These are phyloP conservation scores for Xylariales sp. DNA, from an alignment of 2,329 filamentous ascomycete genomes.

Conservation along the genomic window DNA sequence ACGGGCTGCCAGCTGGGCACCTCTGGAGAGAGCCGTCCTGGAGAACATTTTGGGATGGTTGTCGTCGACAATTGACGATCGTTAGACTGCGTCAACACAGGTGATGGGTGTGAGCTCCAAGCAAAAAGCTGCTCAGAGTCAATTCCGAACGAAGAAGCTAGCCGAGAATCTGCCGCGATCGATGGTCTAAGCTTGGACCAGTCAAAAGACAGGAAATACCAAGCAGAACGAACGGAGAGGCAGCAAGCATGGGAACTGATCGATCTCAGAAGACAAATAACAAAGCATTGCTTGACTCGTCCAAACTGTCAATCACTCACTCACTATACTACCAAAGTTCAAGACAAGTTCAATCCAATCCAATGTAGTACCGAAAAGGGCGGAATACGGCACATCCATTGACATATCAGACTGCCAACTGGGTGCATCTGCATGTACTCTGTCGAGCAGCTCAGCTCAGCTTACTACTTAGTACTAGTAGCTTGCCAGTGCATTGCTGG, in stretches of 20 bases:
- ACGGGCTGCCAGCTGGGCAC: conserved; percentile 53
- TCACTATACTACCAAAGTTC: too few relatives aligned
- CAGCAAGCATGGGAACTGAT: background rate
- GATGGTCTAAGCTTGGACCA: conserved; percentile 1
- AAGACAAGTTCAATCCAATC: too few relatives aligned
- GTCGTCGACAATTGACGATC: conserved; percentile 53
- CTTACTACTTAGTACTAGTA: too few relatives aligned
- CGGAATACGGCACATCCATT: too few relatives aligned
- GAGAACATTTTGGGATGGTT: conserved; percentile 56
- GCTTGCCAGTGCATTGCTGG: too few relatives aligned
- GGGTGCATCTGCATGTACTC: too few relatives aligned
- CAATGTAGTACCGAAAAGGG: too few relatives aligned
- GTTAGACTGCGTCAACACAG: conserved; percentile 22
- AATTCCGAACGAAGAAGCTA: conserved; percentile 2
- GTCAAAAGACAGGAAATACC: conserved; percentile 3
- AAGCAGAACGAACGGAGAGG: background rate
- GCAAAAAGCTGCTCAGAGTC: conserved; percentile 28
- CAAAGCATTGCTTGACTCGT: background rate
- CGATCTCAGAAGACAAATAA: too few relatives aligned
- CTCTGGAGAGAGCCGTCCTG: conserved; percentile 55
- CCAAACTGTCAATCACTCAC: background rate
- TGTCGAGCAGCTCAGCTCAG: too few relatives aligned
- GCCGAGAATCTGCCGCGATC: conserved; percentile 6
- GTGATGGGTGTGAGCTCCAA: conserved; percentile 18
- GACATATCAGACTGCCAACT: too few relatives aligned